A percentile compares a stretch with the other conserved stretches of the same genome.
Evolutionary conservation across 2,329 filamentous ascomycete genomes (phyloP).

Genomic region (Cercospora janseana): DNA sequence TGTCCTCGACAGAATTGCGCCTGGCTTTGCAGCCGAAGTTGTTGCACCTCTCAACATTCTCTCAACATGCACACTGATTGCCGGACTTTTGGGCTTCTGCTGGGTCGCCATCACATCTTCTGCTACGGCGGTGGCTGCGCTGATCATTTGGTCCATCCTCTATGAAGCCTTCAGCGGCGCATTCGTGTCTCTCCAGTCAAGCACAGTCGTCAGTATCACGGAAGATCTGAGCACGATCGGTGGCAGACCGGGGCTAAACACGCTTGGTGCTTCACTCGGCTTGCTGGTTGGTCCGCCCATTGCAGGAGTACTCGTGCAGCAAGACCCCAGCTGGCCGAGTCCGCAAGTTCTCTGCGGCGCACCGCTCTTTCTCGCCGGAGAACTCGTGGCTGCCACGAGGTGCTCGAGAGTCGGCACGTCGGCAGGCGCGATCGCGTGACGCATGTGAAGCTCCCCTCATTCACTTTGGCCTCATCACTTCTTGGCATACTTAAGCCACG

Average conservation of each 20-base stretch:
- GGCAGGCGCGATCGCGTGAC: neutral
- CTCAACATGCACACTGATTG: conserved; percentile 42
- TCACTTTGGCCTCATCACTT: neutral
- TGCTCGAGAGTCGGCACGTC: conserved; percentile 19
- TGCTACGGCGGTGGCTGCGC: conserved; percentile 32
- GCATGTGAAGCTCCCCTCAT: conserved; percentile 8
- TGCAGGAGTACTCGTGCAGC: conserved; percentile 26
- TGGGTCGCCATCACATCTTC: conserved; percentile 36
- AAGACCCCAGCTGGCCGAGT: conserved; percentile 3
- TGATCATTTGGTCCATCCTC: conserved; percentile 43
- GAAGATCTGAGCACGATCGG: conserved; percentile 27
- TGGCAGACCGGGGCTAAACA: conserved; percentile 30
- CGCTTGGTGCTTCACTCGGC: conserved; percentile 26
- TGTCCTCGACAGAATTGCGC: conserved; percentile 48
- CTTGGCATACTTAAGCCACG: neutral
- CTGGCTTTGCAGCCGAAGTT: conserved; percentile 46
- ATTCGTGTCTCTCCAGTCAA: conserved; percentile 44
- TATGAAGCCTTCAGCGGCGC: conserved; percentile 48
- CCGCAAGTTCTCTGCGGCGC: conserved; percentile 12
- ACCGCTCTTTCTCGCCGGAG: conserved; percentile 22
- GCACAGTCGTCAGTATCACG: conserved; percentile 32
- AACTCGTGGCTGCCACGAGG: conserved; percentile 23
- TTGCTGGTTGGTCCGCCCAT: conserved; percentile 32
- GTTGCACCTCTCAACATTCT: conserved; percentile 45
- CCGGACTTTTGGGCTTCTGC: conserved; percentile 32